Percentiles rank a stretch among this genome's conserved stretches.
phyloP scores from a whole-genome alignment of 176 grass and related monocot genomes.

The Secale cereale region DNA sequence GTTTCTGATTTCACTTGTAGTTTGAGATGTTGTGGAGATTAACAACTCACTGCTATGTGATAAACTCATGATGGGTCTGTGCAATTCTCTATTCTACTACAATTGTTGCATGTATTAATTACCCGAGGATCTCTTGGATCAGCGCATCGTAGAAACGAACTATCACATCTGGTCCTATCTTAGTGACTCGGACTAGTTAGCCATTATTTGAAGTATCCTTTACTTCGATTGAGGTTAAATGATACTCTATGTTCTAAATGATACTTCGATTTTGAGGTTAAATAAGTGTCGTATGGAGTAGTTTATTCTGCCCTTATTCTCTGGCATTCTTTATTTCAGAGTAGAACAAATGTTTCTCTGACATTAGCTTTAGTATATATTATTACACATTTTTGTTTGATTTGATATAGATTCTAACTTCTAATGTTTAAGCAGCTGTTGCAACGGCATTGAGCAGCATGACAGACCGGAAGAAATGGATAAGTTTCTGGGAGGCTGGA shows the following conservation, averaged over 20 bases:
- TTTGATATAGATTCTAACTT: slow-evolving; percentile 1
- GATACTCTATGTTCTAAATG: not conserved
- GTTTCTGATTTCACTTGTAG: not conserved
- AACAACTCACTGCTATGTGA: not conserved
- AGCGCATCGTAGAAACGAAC: not conserved
- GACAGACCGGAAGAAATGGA: slow-evolving; percentile 68
- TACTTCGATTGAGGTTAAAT: not conserved
- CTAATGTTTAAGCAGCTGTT: slow-evolving; percentile 47
- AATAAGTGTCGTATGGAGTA: not conserved
- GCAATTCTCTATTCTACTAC: not conserved
- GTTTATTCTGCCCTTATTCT: not conserved
- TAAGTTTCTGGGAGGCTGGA: slow-evolving; percentile 88
- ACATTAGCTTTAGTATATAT: not conserved
- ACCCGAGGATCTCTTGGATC: not conserved
- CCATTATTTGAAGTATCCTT: not conserved
- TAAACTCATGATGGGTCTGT: not conserved
- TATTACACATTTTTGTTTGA: not conserved
- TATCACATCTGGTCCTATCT: not conserved
- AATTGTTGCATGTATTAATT: slow-evolving; percentile 2
- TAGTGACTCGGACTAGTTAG: not conserved
- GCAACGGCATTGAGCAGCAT: slow-evolving; percentile 57
- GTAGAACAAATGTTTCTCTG: not conserved
- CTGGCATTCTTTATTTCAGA: not conserved
- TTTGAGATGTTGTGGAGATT: not conserved
- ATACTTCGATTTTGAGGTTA: too few species aligned